These are phyloP conservation scores for Globisporangium spinosum DNA, from an alignment of 352 stramenopile species.

Conservation along the genomic window DNA sequence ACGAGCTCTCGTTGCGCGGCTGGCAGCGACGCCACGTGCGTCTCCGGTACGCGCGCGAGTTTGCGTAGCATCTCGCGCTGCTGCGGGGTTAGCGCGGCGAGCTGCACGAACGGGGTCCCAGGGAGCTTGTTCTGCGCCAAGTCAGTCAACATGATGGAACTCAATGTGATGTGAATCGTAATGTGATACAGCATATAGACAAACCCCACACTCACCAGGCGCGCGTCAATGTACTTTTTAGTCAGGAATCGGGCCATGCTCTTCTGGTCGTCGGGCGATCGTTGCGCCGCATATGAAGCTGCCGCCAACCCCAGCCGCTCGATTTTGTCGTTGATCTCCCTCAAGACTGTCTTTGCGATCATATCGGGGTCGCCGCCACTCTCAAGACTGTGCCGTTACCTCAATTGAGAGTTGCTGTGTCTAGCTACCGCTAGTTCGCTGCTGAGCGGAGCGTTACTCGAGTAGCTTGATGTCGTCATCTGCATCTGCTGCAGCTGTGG, in stretches of 20 bases:
- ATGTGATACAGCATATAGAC: background rate
- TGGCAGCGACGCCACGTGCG: slow-evolving; percentile 34
- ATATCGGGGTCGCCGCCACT: slow-evolving; percentile 29
- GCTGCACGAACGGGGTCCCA: slow-evolving; percentile 43
- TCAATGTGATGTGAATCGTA: too few species aligned
- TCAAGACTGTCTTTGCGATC: slow-evolving; percentile 30
- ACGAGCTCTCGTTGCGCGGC: slow-evolving; percentile 41
- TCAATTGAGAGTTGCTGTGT: background rate
- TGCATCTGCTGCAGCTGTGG: background rate
- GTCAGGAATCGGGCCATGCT: slow-evolving; percentile 30
- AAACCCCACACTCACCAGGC: slow-evolving; percentile 16
- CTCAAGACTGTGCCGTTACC: background rate
- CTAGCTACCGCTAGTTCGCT: background rate
- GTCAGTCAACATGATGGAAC: background rate
- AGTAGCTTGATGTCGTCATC: background rate
- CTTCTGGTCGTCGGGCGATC: slow-evolving; percentile 12
- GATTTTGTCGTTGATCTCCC: slow-evolving; percentile 42
- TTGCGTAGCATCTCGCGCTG: slow-evolving; percentile 43
- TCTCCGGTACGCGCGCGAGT: slow-evolving; percentile 31
- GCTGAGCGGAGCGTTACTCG: background rate
- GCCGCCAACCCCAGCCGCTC: slow-evolving; percentile 25
- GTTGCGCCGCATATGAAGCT: background rate
- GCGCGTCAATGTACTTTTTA: slow-evolving; percentile 38
- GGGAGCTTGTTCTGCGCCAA: slow-evolving; percentile 34
- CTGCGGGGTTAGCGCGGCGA: slow-evolving; percentile 24